Percentiles rank a stretch among this genome's conserved stretches.
Conservation (phyloP, 148 eudicot genomes). For the Rhododendron williamsianum region DNA sequence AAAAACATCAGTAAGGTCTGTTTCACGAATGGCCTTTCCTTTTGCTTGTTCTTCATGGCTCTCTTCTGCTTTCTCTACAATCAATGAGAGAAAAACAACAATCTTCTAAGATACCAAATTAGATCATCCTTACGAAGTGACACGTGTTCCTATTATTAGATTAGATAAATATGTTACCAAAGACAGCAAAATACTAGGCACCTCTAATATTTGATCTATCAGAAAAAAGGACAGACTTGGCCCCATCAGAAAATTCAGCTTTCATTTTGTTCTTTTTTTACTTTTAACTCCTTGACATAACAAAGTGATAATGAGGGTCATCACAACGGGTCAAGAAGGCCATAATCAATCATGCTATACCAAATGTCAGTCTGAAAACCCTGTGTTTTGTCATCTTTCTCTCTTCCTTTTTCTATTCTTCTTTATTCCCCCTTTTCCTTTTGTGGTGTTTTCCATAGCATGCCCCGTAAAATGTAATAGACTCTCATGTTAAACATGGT, state of each 20-base stretch:
- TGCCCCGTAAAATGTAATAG: background rate
- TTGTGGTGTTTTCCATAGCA: background rate
- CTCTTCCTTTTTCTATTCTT: background rate
- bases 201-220: background rate
- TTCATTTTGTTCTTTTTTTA: too few species aligned
- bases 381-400: background rate
- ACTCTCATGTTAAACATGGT: background rate
- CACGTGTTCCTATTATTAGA: background rate
- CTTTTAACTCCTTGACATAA: background rate
- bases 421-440: background rate
- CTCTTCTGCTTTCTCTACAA: conserved; percentile 37
- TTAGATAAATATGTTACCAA: background rate
- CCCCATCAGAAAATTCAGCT: background rate
- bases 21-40: conserved; percentile 28
- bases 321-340: background rate
- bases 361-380: background rate
- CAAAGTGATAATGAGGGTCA: background rate
- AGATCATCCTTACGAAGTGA: background rate
- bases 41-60: conserved; percentile 12
- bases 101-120: background rate
- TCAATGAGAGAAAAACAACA: background rate
- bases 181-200: background rate
- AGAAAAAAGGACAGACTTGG: background rate
- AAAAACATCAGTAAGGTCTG: conserved; percentile 64
- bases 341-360: background rate